Base-by-base conservation (phyloP, 2,329 filamentous ascomycete species). In the Cercospora nicotianae region DNA sequence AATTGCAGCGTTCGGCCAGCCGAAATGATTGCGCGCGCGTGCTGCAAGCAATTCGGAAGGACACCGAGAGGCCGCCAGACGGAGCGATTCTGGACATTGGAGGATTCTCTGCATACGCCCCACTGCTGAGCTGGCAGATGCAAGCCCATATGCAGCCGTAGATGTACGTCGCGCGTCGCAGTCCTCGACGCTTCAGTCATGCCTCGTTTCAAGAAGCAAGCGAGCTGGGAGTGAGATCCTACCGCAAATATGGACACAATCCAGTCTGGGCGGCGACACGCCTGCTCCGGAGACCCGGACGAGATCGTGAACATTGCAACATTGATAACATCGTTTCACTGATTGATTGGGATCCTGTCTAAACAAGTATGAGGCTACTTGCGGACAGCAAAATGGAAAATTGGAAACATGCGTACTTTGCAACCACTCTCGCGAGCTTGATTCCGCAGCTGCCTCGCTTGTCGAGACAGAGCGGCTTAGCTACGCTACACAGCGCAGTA, bases 21-120 rank as follows among this genome's bases (percentile, higher is more conserved):
- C 42, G 9, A 55, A 28, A 48, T 63, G 23, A 48, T 48, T 20
- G 20, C 31, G 45, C 18, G 30, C 28, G 45, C 61, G 45, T 55
- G 61, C 42, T 63, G 61, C 45, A 63, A 45, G 61, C n/a, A 53
- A 63, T 36, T 10, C 30, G 61, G 61, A 51, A 63, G n/a, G 28
- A 28, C 61, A 55, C 61, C 61, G 61, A 63, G 61, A 63, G 61
- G 61, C 61, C 61, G 61, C 61, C 61, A 55, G 23, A 31, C 18
- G 61, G 12, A 63, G 18, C 61, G 48, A 39, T n/a, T 55, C 45
- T 63, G 23, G 61, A 63, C 39, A 63, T 63, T 63, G 62, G 51
- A 64, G 62, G 48, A 64, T 64, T 26, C 10, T 20, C 23, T 36
- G 45, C 45, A 42, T 31, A 39, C 20, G 48, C 31, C 62, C 51